Evolutionary conservation across 345 rosid genomes (phyloP), one percentile per base, ranked within the genome.

Genomic region (Salix arbutifolia): DNA sequence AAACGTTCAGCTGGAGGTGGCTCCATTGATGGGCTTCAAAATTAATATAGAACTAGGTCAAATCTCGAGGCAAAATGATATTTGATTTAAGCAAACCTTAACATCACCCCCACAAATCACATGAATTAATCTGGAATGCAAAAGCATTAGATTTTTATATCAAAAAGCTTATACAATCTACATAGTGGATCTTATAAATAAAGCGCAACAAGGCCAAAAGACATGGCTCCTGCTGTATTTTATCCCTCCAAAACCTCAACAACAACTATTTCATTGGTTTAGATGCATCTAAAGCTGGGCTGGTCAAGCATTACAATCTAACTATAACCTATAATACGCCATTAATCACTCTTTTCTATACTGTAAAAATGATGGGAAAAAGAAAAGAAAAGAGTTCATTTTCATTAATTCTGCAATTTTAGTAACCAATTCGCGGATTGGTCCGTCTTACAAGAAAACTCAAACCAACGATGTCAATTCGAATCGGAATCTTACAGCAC

Each of bases 401-500:
- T 60, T 4, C 18, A 31, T 19, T 17, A 56, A 6, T 52, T 26
- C 21, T 46, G n/a, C 10, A 9, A 8, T 8, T 30, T 65, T 48
- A 70, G 16, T 69, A 38, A 19, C 74, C 67, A 71, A 71, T 42
- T 70, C 52, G 46, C 42, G 1, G 68, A 46, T 65, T n/a, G 28
- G 65, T 16, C 33, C 26, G 42, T 17, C 19, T 26, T 1, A 28
- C 65, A 53, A 67, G 78, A 64, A 76, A 56, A 13, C 69, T 72
- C n/a, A 37, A 50, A 68, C 30, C 30, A 4, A 52, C 16, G 8
- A 72, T n/a, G 31, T 58, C 68, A 72, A 26, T 77, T 10, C 70
- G 70, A 8, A 14, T 26, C 11, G 65, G 81, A 72, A 65, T 61
- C 70, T 72, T 38, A 67, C 65, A 76, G 30, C 33, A 9, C 46